phyloP scores from a whole-genome alignment of 305 asterid genomes.

The Rubia tinctorum region DNA sequence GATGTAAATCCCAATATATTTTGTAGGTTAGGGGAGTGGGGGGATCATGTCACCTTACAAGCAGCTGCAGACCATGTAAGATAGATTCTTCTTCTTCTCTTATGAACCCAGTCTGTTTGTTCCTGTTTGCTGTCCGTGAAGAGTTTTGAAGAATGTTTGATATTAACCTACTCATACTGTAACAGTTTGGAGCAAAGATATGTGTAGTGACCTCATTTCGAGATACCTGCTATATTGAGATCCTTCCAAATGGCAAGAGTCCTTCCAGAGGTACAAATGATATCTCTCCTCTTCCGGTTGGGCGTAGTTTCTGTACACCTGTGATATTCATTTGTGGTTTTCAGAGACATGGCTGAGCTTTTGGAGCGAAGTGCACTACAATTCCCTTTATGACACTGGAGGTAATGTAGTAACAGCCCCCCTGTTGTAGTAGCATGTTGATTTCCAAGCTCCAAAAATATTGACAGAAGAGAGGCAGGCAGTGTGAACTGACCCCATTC shows the following conservation, averaged over 20 bases:
- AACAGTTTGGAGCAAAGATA: slow-evolving; percentile 79
- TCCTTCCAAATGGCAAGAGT: slow-evolving; percentile 64
- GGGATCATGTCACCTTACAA: slow-evolving; percentile 96
- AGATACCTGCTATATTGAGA: slow-evolving; percentile 79
- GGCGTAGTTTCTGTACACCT: neutral
- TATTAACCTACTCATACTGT: neutral
- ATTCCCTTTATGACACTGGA: slow-evolving; percentile 78
- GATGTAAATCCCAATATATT: slow-evolving; percentile 16
- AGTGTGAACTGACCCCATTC: slow-evolving; percentile 12
- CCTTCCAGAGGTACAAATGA: slow-evolving; percentile 57
- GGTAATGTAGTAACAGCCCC: slow-evolving; percentile 29
- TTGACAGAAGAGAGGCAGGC: neutral
- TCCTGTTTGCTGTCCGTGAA: neutral
- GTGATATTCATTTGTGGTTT: neutral
- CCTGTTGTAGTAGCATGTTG: neutral
- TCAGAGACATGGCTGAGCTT: slow-evolving; percentile 94
- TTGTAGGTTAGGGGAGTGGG: slow-evolving; percentile 91
- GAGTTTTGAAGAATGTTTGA: neutral
- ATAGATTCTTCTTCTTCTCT: slow-evolving; percentile 10
- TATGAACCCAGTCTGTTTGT: too few species aligned
- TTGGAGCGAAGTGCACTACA: slow-evolving; percentile 97
- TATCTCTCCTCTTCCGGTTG: neutral
- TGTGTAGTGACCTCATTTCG: slow-evolving; percentile 89
- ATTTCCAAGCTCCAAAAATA: neutral
- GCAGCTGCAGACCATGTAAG: slow-evolving; percentile 97